Evolutionary conservation across 768 basidiomycete genomes (phyloP), one percentile per base, ranked within the genome.

Genomic region (Kwoniella europaea): DNA sequence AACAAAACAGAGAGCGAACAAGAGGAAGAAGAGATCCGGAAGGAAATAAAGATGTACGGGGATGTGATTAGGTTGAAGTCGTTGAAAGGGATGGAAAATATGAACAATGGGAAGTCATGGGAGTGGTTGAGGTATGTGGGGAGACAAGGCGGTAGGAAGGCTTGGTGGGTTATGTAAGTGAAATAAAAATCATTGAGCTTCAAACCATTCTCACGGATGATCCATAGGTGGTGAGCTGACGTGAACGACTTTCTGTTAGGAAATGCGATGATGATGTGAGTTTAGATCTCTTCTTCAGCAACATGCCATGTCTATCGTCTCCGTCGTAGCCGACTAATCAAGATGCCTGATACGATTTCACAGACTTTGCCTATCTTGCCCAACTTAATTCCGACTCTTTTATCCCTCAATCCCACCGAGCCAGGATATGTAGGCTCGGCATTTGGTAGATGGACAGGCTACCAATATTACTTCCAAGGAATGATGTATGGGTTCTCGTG

Each of bases 401-500:
- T 65, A 3, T 22, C 50, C 3, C 68, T 71, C 18, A 71, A 76
- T 46, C 68, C 74, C 18, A 29, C 27, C 12, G 55, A 71, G 57
- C 80, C 80, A 9, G 75, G 69, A 13, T 81, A 75, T 46, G 42
- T 79, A 29, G 80, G 80, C 10, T 64, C 74, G 10, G 63, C 76
- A 2, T 43, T 71, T 16, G 75, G 65, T 10, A 63, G 61, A 27
- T 73, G 72, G 67, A 63, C 65, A 27, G 68, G 74, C 4, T 72
- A 73, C 7, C 68, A 71, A 22, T 73, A 75, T 35, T 81, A 79
- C 71, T 76, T 71, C 46, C 63, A 71, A 53, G 80, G 78, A 4
- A 73, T 78, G 52, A 72, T 79, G 57, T 81, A 81, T 58, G 80
- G 78, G 6, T 71, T 81, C 57, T 73, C 68, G 15, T 79, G 76